Base-by-base conservation (phyloP, 2,329 filamentous ascomycete genomes). In the Fusarium pilosicola region DNA sequence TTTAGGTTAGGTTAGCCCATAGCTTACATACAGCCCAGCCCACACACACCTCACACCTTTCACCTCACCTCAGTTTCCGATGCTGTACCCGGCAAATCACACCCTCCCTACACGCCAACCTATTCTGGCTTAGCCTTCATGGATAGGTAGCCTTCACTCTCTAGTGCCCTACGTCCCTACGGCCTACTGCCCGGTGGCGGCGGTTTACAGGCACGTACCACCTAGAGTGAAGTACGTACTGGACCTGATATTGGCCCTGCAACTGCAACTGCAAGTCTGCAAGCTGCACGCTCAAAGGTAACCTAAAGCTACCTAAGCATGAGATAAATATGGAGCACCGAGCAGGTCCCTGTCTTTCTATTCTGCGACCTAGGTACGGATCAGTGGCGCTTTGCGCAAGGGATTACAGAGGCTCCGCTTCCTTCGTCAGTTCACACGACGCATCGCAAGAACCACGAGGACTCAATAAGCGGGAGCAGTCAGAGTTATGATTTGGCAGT, bases 361-460 rank as follows among this genome's bases (percentile, higher is more conserved):
- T 45, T 67, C 52, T 51, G 62, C 28, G 38, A 51, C 42, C 59
- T 62, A 13, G 12, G 30, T 32, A 65, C 59, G 68, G 74, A 62
- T 70, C 74, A 73, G 68, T 78, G 73, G 76, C 76, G 74, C 67
- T 71, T 77, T 77, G 74, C 71, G 76, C 76, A 78, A 61, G 75
- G 64, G 61, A 55, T 55, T 62, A 52, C 75, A 75, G 68, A 77
- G 74, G 70, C 75, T 68, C 75, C 70, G 62, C 67, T 66, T 64
- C 61, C 58, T 64, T 76, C 62, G 71, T 74, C 63, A 74, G 72
- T 55, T 58, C 58, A 71, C 56, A 62, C 56, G 44, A 45, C 59
- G 48, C 52, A 59, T 61, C 54, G 55, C 68, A 71, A 56, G 39
- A 57, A 51, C 24, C 36, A 54, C 14, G 51, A 63, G 48, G 49